Percentiles rank a stretch among this genome's conserved stretches.
These are phyloP conservation scores for Haplosporangium sp. DNA, from an alignment of 371 early-diverging fungal species.

Conservation along the genomic window DNA sequence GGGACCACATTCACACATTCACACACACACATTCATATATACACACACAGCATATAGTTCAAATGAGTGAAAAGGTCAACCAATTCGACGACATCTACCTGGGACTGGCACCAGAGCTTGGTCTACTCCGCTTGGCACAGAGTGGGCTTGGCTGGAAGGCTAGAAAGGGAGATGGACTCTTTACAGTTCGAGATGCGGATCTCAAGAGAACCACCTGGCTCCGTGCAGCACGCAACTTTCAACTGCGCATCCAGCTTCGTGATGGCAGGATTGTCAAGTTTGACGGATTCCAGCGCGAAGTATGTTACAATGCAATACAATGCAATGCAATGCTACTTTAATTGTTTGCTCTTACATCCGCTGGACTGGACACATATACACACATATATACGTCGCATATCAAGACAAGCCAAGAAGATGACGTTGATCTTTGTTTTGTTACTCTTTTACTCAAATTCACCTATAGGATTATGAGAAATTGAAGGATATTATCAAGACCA, in stretches of 20 bases:
- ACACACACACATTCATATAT: not conserved
- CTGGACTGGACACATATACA: not conserved
- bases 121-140: constrained; percentile 79
- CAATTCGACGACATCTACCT: constrained; percentile 59
- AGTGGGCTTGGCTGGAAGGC: constrained; percentile 89
- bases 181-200: constrained; percentile 75
- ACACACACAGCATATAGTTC: not conserved
- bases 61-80: constrained; percentile 47
- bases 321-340: no score
- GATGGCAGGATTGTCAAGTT: constrained; percentile 83
- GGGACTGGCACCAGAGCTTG: constrained; percentile 58
- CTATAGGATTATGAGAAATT: constrained; percentile 84
- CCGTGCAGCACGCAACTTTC: constrained; percentile 87
- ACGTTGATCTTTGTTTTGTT: constrained; percentile 7
- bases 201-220: constrained; percentile 78
- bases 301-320: constrained; percentile 43
- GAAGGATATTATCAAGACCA: constrained; percentile 70
- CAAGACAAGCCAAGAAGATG: not conserved
- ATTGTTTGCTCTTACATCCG: no score
- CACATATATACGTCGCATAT: not conserved
- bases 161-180: constrained; percentile 61
- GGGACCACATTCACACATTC: no score
- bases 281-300: constrained; percentile 90
- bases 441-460: constrained; percentile 4
- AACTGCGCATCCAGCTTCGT: constrained; percentile 79